Percentiles rank a stretch among this genome's conserved stretches.
These are phyloP conservation scores for Coemansia sp. DNA, from an alignment of 192 early-diverging fungal species.

Conservation along the genomic window DNA sequence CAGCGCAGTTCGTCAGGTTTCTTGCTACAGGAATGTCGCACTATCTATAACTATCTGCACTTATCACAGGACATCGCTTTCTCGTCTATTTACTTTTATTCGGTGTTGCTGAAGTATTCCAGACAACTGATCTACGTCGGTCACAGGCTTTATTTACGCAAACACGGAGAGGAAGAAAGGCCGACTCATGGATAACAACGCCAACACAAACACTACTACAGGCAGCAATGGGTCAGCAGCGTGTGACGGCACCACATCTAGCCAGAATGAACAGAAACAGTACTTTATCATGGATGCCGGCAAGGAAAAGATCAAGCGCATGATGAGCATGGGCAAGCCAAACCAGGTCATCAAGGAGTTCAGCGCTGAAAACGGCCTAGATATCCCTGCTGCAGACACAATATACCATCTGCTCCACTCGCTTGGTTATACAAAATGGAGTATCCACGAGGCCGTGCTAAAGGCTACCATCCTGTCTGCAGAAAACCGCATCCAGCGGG, in stretches of 20 bases:
- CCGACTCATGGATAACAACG: not conserved
- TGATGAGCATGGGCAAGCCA: slow-evolving; percentile 40
- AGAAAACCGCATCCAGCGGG: slow-evolving; percentile 25
- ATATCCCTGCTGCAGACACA: slow-evolving; percentile 35
- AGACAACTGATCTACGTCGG: no score
- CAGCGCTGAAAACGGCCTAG: slow-evolving; percentile 22
- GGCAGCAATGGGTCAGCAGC: not conserved
- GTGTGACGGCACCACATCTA: not conserved
- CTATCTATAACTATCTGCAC: no score
- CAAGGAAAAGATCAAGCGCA: slow-evolving; percentile 36
- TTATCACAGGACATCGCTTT: no score
- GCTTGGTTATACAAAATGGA: slow-evolving; percentile 26
- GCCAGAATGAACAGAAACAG: slow-evolving; percentile 3
- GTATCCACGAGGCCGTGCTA: slow-evolving; percentile 31
- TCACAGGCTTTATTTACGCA: no score
- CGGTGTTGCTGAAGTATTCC: no score
- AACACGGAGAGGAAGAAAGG: no score
- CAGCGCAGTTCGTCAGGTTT: no score
- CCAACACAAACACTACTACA: no score
- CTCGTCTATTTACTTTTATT: not conserved
- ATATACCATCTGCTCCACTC: slow-evolving; percentile 43
- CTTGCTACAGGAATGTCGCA: no score
- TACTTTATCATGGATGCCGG: slow-evolving; percentile 22
- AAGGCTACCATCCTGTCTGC: slow-evolving; percentile 20
- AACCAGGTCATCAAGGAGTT: slow-evolving; percentile 30